Evolutionary conservation across 1,284 basidiomycete genomes (phyloP).

Genomic region (Cerioporus squamosus): DNA sequence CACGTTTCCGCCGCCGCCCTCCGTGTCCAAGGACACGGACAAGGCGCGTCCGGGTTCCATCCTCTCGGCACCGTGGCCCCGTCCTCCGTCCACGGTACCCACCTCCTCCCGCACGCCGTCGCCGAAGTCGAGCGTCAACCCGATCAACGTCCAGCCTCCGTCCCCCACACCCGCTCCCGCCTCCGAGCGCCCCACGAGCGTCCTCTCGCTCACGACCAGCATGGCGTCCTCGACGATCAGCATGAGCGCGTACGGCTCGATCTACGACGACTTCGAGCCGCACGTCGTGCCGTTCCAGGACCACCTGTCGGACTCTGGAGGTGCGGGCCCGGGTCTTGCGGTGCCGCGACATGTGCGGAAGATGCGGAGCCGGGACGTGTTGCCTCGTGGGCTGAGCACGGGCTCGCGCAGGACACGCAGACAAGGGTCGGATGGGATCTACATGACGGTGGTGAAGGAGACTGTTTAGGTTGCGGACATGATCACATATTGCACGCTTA

Average conservation of each 20-base stretch:
- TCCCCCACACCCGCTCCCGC: slow-evolving; percentile 5
- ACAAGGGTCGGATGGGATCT: slow-evolving; percentile 33
- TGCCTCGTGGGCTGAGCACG: slow-evolving; percentile 23
- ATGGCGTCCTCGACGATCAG: slow-evolving; percentile 34
- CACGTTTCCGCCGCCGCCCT: slow-evolving; percentile 17
- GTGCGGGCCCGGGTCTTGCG: slow-evolving; percentile 9
- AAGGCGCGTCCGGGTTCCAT: slow-evolving; percentile 9
- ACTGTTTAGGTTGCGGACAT: slow-evolving; percentile 24
- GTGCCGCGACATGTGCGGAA: slow-evolving; percentile 23
- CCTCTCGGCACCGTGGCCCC: slow-evolving; percentile 36
- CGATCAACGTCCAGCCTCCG: slow-evolving; percentile 21
- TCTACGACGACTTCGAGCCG: slow-evolving; percentile 23
- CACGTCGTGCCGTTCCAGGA: slow-evolving; percentile 32
- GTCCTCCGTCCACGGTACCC: slow-evolving; percentile 32
- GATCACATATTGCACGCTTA: too few species aligned
- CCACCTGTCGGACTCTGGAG: slow-evolving; percentile 1
- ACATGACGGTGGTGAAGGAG: slow-evolving; percentile 47
- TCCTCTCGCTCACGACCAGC: slow-evolving; percentile 26
- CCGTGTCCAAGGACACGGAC: background rate
- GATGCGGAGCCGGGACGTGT: slow-evolving; percentile 29
- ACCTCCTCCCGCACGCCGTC: slow-evolving; percentile 18
- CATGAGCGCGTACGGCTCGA: slow-evolving; percentile 26
- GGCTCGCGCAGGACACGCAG: slow-evolving; percentile 13
- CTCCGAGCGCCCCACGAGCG: slow-evolving; percentile 23
- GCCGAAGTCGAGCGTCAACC: slow-evolving; percentile 4